Evolutionary conservation across 345 rosid species (phyloP), one percentile per base, ranked within the genome.

Genomic region (Populus alba): DNA sequence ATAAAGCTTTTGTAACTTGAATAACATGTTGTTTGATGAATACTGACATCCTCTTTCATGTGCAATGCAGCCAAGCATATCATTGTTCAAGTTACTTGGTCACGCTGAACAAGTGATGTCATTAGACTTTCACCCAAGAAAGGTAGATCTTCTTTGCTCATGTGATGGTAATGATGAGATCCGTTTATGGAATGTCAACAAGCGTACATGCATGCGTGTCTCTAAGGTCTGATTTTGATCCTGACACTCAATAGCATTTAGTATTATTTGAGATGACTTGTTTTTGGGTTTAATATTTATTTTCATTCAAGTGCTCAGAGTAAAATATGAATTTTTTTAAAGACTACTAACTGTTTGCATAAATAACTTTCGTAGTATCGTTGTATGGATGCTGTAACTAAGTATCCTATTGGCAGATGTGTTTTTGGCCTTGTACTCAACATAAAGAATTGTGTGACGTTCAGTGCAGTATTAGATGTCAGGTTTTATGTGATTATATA

Each of bases 101-200:
- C 82, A 82, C 57, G 31, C 53, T 37, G 80, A 80, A 6, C 84
- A 63, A 70, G 80, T 85, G 75, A 71, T 75, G 29, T 81, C 88
- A 62, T 51, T 86, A 55, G 88, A 83, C 77, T 83, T 86, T 65
- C 85, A 81, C 66, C 86, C 85, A 23, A 74, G 71, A 59, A 67
- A 79, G 49, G 29, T 53, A 3, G 83, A 86, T 38, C 41, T 83
- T 13, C 83, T 86, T 37, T 81, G 80, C 77, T 86, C 83, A 22
- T 76, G 82, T 68, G 88, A 83, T 65, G 17, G 66, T 45, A 71
- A 83, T 71, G 81, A 74, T 45, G 83, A 78, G 67, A 83, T 86
- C 33, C 73, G 83, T 4, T 47, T 83, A 16, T 86, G 88, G 88
- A 74, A 86, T 70, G 51, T 81, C 66, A 45, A 80, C 51, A 71